Conservation (phyloP, 257 asterid species). For the Fraxinus pennsylvanica region DNA sequence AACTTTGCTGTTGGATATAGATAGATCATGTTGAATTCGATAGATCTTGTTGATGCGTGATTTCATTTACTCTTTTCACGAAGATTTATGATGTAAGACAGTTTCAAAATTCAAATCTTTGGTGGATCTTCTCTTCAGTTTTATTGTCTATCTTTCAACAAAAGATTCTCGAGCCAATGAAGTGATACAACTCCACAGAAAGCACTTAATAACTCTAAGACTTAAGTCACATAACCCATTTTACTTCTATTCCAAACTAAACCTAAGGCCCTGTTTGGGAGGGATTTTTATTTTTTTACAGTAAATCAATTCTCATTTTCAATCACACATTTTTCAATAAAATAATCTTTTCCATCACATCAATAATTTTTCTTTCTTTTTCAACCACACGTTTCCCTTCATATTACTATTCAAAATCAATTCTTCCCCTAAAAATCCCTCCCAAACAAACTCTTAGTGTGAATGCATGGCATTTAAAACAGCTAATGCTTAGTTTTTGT, state of each 20-base stretch:
- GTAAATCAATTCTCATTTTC: too few relatives aligned
- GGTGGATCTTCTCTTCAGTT: background rate
- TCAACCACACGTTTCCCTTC: too few relatives aligned
- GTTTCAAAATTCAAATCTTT: constrained; percentile 21
- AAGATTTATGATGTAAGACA: constrained; percentile 20
- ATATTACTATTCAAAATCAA: too few relatives aligned
- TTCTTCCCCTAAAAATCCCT: too few relatives aligned
- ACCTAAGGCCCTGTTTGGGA: background rate
- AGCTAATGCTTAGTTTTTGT: too few relatives aligned
- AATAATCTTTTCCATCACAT: too few relatives aligned
- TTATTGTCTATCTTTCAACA: background rate
- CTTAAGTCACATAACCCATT: background rate
- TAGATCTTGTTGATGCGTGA: constrained; percentile 21
- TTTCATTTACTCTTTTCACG: constrained; percentile 3
- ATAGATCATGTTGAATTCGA: constrained; percentile 21
- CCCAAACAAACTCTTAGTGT: too few relatives aligned
- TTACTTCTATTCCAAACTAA: background rate
- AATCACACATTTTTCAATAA: too few relatives aligned
- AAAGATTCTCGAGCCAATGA: background rate
- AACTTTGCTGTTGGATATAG: constrained; percentile 20
- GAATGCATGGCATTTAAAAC: too few relatives aligned
- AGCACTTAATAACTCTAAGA: background rate
- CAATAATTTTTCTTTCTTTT: too few relatives aligned
- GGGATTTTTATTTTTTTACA: too few relatives aligned
- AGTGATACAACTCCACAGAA: background rate